Evolutionary conservation across 768 basidiomycete species (phyloP).

Genomic region (Tricholoma sp.): DNA sequence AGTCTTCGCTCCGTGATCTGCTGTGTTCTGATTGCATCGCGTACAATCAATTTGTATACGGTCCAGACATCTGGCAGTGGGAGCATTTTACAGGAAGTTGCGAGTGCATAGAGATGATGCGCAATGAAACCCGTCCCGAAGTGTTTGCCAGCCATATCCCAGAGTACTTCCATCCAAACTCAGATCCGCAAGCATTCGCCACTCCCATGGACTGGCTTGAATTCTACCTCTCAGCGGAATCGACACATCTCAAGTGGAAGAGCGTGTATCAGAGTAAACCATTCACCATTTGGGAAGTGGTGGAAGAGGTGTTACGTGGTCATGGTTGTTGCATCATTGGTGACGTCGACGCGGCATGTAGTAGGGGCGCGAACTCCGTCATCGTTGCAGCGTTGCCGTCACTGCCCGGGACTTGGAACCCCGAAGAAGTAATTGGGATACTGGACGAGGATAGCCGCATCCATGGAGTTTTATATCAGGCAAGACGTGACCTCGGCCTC

Average conservation of each 20-base stretch:
- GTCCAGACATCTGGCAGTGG: conserved; percentile 49
- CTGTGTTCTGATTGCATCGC: conserved; percentile 47
- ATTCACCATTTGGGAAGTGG: conserved; percentile 38
- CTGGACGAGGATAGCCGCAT: not conserved
- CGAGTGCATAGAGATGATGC: conserved; percentile 28
- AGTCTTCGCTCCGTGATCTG: conserved; percentile 31
- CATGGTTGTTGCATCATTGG: conserved; percentile 36
- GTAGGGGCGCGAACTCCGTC: conserved; percentile 12
- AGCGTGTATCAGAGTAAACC: conserved; percentile 7
- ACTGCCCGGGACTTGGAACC: not conserved
- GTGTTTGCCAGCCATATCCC: conserved; percentile 1
- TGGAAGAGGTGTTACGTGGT: conserved; percentile 33
- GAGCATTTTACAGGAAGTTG: conserved; percentile 47
- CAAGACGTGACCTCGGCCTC: conserved; percentile 29
- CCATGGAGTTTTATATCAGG: conserved; percentile 19
- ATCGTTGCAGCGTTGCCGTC: conserved; percentile 11
- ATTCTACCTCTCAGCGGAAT: conserved; percentile 38
- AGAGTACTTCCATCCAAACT: conserved; percentile 4
- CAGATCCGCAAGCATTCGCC: conserved; percentile 25
- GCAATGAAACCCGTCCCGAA: not conserved
- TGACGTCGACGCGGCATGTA: conserved; percentile 9
- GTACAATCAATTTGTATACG: conserved; percentile 51
- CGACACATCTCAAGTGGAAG: conserved; percentile 12
- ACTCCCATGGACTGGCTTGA: conserved; percentile 44
- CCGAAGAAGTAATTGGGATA: not conserved